These are phyloP conservation scores for Yamadazyma kitorensis DNA, from an alignment of 805 yeast genomes.

Conservation along the genomic window DNA sequence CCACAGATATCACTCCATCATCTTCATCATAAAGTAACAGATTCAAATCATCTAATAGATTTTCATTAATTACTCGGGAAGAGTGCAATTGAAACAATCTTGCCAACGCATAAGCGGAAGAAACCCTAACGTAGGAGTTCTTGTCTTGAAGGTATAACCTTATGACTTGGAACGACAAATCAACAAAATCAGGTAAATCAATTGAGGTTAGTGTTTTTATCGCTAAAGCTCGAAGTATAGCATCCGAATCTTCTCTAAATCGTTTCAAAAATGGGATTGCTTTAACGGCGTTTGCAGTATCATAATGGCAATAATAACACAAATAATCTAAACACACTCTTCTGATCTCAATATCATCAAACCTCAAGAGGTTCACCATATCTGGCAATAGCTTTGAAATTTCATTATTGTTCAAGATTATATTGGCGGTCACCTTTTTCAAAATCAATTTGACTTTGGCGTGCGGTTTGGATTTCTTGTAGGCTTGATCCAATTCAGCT, in stretches of 20 bases:
- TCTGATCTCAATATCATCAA: slow-evolving; percentile 64
- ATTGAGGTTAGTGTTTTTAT: slow-evolving; percentile 63
- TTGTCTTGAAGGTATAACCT: slow-evolving; percentile 36
- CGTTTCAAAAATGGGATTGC: slow-evolving; percentile 54
- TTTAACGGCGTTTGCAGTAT: slow-evolving; percentile 51
- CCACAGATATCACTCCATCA: slow-evolving; percentile 64
- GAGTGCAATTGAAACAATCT: slow-evolving; percentile 60
- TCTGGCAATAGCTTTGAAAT: slow-evolving; percentile 67
- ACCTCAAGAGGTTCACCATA: slow-evolving; percentile 49
- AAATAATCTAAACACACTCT: slow-evolving; percentile 69
- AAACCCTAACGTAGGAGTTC: slow-evolving; percentile 61
- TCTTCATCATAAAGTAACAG: slow-evolving; percentile 53
- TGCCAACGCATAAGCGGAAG: slow-evolving; percentile 69
- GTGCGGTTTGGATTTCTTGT: slow-evolving; percentile 40
- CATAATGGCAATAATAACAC: slow-evolving; percentile 55
- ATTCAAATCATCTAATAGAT: slow-evolving; percentile 49
- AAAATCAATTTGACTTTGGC: slow-evolving; percentile 39
- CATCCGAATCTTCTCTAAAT: slow-evolving; percentile 50
- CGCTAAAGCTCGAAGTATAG: slow-evolving; percentile 56
- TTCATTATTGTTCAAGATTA: slow-evolving; percentile 79
- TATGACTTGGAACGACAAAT: slow-evolving; percentile 43
- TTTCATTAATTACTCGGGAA: slow-evolving; percentile 38
- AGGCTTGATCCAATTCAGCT: slow-evolving; percentile 43
- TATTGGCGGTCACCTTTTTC: slow-evolving; percentile 76
- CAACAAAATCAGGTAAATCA: slow-evolving; percentile 49